Base-by-base conservation (phyloP, 805 yeast species). In the Metschnikowia orientalis region DNA sequence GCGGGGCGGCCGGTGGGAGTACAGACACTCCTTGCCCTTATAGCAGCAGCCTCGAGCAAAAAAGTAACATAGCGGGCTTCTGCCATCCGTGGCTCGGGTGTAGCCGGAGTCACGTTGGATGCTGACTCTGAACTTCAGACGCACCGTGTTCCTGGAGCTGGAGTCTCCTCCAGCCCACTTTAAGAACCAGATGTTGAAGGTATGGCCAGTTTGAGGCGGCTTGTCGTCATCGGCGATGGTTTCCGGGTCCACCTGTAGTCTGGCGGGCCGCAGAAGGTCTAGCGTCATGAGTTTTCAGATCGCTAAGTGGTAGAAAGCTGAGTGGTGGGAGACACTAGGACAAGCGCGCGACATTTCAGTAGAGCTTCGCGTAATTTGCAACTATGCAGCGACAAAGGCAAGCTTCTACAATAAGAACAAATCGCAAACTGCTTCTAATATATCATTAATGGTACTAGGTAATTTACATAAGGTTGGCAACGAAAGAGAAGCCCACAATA, bases 31-130 rank as follows among this genome's bases (percentile, higher is more conserved):
- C 32, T 67, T 70, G 2, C 97, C 97, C 38, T 76, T 71, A 32
- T 77, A 73, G 51, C 98, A 90, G 55, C 85, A 73, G 0, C 97
- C 97, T 30, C 89, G 75, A 3, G 95, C 90, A 61, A 86, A 90
- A 61, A 80, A 86, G 3, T 90, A 50, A 52, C 98, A 90, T 32
- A 87, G 72, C 31, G 67, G 79, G 10, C 66, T 61, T 2, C 63
- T 56, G 0, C 57, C 51, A 14, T 67, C 59, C 29, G 65, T 79
- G 2, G 88, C 94, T 35, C 61, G 66, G 0, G 97, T 90, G 37
- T 70, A 71, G 0, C 97, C 97, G 0, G 84, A 56, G 49, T 90
- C 96, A 28, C 55, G 50, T 9, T 54, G 65, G 6, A 82, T 65
- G 41, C 79, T 62, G 30, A 90, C 77, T 37, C 79, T 61, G 46